Base-by-base conservation (phyloP, 164 flowering plant genomes). In the Vitis labrusca region DNA sequence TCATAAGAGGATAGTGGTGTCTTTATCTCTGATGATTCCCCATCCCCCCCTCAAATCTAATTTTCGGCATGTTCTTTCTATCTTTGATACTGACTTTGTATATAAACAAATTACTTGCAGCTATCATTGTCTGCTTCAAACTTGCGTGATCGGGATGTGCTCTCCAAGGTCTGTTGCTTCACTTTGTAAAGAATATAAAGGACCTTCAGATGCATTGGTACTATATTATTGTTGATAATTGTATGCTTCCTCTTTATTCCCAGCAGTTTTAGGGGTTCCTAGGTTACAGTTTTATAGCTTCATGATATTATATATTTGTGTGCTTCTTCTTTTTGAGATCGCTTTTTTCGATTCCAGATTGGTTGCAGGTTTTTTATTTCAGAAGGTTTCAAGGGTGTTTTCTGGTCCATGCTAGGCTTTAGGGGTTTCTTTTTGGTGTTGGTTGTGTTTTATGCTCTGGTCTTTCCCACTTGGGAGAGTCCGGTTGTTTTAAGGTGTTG, bases 61-160 rank as follows among this genome's bases (percentile, higher is more conserved):
- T 37, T 37, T 1, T 37, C 17, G 15, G 44, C 14, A 48, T 56
- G 47, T 48, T 32, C 13, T 62, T 71, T 50, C 11, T n/a, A 23
- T 59, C 3, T 44, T 50, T 50, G 10, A 37, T 74, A 53, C 67
- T 78, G 55, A 68, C 53, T 50, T 48, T 70, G 50, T 64, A 10
- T 67, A 29, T 55, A 57, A 63, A 63, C 63, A 49, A 55, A 55
- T 19, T 61, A 2, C 13, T 2, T 77, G 80, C 92, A 93, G 98
- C 72, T 93, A 63, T 90, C 98, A 59, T 69, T 88, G 19, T 88
- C 94, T 72, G 98, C 95, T 12, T 67, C 89, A 62, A 83, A 78
- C 70, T 84, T 93, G 82, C 87, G 84, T 61, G 94, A 91, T 76
- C 78, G 82, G 48, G 98, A 90, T 74, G 78, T 84, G 64, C 79